Evolutionary conservation across 2,329 filamentous ascomycete species (phyloP), one percentile per base, ranked within the genome.

Genomic region (Escovopsis sp.): DNA sequence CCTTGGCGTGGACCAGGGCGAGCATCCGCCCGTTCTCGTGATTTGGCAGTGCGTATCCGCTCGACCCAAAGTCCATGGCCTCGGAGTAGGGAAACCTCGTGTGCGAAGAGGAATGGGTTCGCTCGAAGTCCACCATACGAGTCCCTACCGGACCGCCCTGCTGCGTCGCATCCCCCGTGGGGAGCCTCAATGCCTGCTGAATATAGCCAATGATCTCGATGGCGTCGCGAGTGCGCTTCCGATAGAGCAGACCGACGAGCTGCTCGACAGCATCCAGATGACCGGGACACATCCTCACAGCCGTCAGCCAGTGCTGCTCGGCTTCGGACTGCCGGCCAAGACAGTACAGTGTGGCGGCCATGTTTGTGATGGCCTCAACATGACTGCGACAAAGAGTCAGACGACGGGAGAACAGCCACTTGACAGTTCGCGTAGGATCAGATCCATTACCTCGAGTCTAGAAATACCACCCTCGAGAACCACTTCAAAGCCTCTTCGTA

Each of bases 191-290:
- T 6, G 77, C 73, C 3, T 68, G 69, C 56, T 98, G 87, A 7
- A 98, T 77, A 50, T 77, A 82, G 44, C 81, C 75, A 45, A 98
- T 94, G 34, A 94, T 76, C 33, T 79, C 74, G 39, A 98, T 77
- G 7, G 90, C 90, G 52, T 96, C 85, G 47, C 71, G 76, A 33
- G 77, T 81, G 42, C 87, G 72, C 39, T 92, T 80, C 41, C 77
- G 83, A 52, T 88, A 94, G 14, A 96, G 58, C 32, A 96, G 63
- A 1, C 86, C 85, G 21, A 96, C 82, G 2, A 98, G 69, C 61
- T 96, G 87, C 53, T 98, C 90, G 3, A 90, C 85, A 7, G 90
- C 87, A 59, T 98, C 90, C 38, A 98, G 81, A 57, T 93, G 92
- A 50, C 76, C 81, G 1, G 90, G 90, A 8, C 83, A 77, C 38